A percentile compares a stretch with the other conserved stretches of the same genome.
Conservation (phyloP, 805 yeast species). For the Suhomyces emberorum region DNA sequence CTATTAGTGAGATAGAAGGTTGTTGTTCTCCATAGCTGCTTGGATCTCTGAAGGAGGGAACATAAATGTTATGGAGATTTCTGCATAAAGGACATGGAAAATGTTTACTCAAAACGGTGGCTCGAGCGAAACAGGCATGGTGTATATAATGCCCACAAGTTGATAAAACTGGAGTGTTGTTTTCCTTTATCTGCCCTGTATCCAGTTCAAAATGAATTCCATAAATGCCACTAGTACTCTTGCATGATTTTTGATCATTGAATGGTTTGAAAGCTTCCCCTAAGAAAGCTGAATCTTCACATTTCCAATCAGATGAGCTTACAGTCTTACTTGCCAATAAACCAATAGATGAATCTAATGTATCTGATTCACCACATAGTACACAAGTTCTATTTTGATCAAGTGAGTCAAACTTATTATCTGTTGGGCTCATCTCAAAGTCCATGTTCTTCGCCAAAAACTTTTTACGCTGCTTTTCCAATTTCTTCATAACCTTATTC, state of each 20-base stretch:
- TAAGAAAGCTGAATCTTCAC: conserved; percentile 27
- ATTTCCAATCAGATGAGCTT: conserved; percentile 49
- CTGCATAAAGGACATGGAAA: conserved; percentile 52
- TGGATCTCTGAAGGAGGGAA: conserved; percentile 39
- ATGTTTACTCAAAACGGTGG: conserved; percentile 19
- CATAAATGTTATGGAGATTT: conserved; percentile 39
- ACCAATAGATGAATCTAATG: conserved; percentile 48
- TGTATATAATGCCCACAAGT: conserved; percentile 58
- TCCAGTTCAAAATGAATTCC: too few relatives aligned
- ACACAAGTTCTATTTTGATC: conserved; percentile 16
- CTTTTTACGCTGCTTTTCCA: conserved; percentile 51
- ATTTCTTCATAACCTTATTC: conserved; percentile 56
- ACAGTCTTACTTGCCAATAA: conserved; percentile 50
- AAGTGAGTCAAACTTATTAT: conserved; percentile 5
- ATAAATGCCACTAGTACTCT: neutral
- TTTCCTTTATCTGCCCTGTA: too few relatives aligned
- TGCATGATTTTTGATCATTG: conserved; percentile 17
- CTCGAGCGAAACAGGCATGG: conserved; percentile 37
- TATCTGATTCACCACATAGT: conserved; percentile 22
- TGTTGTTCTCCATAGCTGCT: neutral
- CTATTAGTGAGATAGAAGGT: too few relatives aligned
- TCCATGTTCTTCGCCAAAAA: conserved; percentile 41
- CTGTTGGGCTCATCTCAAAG: conserved; percentile 11
- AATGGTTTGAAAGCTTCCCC: conserved; percentile 21
- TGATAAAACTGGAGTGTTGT: conserved; percentile 24